Base-by-base conservation (phyloP, 805 yeast species). In the Metschnikowia henanensis region DNA sequence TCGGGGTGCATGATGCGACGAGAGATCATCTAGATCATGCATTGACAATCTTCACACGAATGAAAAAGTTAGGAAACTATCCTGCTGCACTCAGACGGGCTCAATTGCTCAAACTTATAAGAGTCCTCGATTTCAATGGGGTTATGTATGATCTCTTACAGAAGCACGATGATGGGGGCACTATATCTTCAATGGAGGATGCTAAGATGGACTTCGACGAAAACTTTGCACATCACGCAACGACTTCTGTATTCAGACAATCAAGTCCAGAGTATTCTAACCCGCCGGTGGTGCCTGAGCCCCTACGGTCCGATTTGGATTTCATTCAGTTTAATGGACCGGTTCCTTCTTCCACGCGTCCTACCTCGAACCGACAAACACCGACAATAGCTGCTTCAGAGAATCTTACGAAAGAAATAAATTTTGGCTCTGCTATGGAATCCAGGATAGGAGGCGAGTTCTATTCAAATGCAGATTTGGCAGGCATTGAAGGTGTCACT, bases 1-100 rank as follows among this genome's bases (percentile, higher is more conserved):
- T 86, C 65, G 95, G 95, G 6, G 84, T 85, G 6, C 88, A 85
- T 57, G 87, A 84, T 20, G 87, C 86, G 22, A 84, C 92, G 0
- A 68, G 74, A 36, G 81, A 76, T 35, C 88, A 84, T 57, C 63
- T 86, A 41, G 91, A 85, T 58, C 89, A 84, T 60, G 87, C 92
- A 0, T 65, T 86, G 31, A 68, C 64, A 8, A 77, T 85, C 5
- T 84, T 86, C 53, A 83, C 88, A 3, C 80, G 76, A 55, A 86
- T 86, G 94, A 77, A 85, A 56, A 80, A 79, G 44, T 64, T 85
- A 37, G 94, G 94, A 1, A 86, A 86, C 57, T 84, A 84, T 58
- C 92, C 94, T 1, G 92, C 94, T 0, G 85, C 86, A 6, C 61
- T 84, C 21, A 72, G 92, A 58, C 68, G 89, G 43, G 87, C 84